Evolutionary conservation across 176 grass and related monocot species (phyloP), one percentile per base, ranked within the genome.

Genomic region (Triticum timopheevii): DNA sequence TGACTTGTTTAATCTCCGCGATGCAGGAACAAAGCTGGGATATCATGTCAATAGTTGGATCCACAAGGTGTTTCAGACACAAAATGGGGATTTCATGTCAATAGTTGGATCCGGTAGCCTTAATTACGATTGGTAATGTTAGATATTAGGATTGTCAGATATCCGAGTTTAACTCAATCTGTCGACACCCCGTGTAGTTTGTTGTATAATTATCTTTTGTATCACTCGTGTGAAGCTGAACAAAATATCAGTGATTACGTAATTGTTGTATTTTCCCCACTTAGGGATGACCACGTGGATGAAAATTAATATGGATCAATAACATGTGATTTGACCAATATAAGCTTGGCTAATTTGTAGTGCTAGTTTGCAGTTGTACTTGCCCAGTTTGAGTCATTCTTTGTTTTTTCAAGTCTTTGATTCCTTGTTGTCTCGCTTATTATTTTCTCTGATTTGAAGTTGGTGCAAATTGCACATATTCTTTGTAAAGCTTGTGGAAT

Each of bases 61-160:
- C 13, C 17, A 22, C 81, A 81, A 70, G 74, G 47, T 56, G n/a
- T 90, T 86, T 86, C 79, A 90, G 84, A 74, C 82, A 64, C 54
- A 73, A 10, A 78, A 61, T 33, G 73, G 66, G 39, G 49, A 39
- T 82, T 65, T 49, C 33, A 13, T 85, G 39, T 77, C 6, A 59
- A 81, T 70, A 54, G 49, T 39, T 81, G 70, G 33, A 88, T 69
- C 47, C 9, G 28, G 63, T 91, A 62, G 69, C 64, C 39, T 4
- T 62, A 73, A 35, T 42, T 75, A 74, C 68, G 35, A 62, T n/a
- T 22, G 59, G 22, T 84, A 91, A 80, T 38, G 69, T 64, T 67
- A 76, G 69, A 80, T 81, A 77, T 76, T 85, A 84, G 82, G 36
- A 88, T 42, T 75, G n/a, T 88, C 16, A 23, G 38, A 69, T 86